These are phyloP conservation scores for Globisporangium cystogenes DNA, from an alignment of 352 stramenopile species.

Conservation along the genomic window DNA sequence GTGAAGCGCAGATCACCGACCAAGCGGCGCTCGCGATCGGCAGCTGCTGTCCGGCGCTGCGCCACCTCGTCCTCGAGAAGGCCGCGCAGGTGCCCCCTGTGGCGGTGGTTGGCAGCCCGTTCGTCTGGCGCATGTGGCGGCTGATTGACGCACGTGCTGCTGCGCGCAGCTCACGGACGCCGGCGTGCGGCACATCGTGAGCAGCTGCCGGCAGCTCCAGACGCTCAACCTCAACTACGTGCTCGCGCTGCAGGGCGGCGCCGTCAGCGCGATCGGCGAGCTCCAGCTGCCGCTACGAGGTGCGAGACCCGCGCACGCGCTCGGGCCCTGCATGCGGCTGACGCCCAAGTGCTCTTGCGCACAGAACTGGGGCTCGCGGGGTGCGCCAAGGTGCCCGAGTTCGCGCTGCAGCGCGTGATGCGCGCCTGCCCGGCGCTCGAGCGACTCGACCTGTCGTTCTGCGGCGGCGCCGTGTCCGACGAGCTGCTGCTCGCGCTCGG, in stretches of 20 bases:
- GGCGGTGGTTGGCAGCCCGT: no score
- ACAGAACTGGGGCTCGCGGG: conserved; percentile 62
- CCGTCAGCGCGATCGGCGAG: conserved; percentile 54
- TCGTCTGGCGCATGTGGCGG: not conserved
- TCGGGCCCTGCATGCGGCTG: no score
- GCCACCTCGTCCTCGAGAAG: conserved; percentile 10
- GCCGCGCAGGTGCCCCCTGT: conserved; percentile 2
- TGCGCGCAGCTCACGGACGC: conserved; percentile 51
- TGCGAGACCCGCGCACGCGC: conserved; percentile 13
- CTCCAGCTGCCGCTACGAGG: conserved; percentile 46
- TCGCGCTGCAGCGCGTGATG: conserved; percentile 80
- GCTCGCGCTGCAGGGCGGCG: conserved; percentile 33
- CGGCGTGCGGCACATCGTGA: conserved; percentile 47
- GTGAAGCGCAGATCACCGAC: conserved; percentile 15
- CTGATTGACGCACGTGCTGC: not conserved
- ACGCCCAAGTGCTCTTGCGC: not conserved
- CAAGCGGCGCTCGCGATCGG: conserved; percentile 11
- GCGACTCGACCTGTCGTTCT: conserved; percentile 78
- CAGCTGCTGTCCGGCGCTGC: conserved; percentile 8
- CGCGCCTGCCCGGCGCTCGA: conserved; percentile 62
- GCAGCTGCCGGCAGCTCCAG: conserved; percentile 37
- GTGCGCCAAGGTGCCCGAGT: conserved; percentile 70
- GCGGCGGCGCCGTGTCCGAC: conserved; percentile 69
- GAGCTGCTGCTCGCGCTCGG: conserved; percentile 67
- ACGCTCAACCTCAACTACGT: conserved; percentile 55